phyloP scores from a whole-genome alignment of 352 stramenopile species.

The Phytopythium sindhum region DNA sequence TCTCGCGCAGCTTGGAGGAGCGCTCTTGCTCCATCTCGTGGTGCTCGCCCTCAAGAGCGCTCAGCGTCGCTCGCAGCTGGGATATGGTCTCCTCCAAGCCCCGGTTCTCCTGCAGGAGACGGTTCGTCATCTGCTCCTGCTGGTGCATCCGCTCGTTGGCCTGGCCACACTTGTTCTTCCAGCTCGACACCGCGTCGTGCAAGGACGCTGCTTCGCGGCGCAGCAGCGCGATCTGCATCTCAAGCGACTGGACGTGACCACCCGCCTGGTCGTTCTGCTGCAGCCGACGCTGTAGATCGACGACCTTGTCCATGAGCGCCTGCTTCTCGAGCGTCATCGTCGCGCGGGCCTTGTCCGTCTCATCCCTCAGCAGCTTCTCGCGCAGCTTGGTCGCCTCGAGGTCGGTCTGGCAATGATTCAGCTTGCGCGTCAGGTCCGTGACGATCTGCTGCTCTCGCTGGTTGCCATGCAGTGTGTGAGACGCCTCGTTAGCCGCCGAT shows the following conservation, averaged over 20 bases:
- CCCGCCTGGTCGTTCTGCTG: constrained; percentile 25
- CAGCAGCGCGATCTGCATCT: constrained; percentile 27
- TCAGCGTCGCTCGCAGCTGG: constrained; percentile 14
- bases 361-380: constrained; percentile 52
- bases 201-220: constrained; percentile 28
- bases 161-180: constrained; percentile 12
- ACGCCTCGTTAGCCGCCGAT: background rate
- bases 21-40: background rate
- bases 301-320: constrained; percentile 48
- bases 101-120: constrained; percentile 26
- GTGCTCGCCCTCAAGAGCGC: background rate
- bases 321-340: constrained; percentile 48
- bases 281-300: constrained; percentile 50
- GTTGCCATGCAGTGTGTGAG: background rate
- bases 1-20: constrained; percentile 1
- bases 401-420: constrained; percentile 47
- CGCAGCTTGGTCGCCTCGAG: constrained; percentile 41
- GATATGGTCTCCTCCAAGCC: constrained; percentile 16
- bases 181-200: constrained; percentile 5
- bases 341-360: constrained; percentile 38
- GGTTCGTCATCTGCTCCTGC: constrained; percentile 45
- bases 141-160: constrained; percentile 27
- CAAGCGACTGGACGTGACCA: constrained; percentile 28
- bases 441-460: constrained; percentile 52
- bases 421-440: constrained; percentile 35